Conservation (phyloP, 768 basidiomycete species). For the Russula earlei region DNA sequence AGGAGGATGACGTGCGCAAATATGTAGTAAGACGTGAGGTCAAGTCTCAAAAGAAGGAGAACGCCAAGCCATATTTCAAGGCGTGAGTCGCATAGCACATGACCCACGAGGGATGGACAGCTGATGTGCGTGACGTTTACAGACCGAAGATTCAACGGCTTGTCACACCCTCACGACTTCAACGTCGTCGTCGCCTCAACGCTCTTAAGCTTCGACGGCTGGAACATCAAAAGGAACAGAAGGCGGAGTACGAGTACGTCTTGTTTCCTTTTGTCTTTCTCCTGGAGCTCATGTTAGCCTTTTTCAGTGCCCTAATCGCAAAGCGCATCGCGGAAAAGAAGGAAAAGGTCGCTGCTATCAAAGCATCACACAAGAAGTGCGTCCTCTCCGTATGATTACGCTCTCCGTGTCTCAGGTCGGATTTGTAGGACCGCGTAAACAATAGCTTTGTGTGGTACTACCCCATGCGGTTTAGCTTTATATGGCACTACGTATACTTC, state of each 20-base stretch:
- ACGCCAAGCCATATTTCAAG: conserved; percentile 93
- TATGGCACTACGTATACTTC: conserved; percentile 14
- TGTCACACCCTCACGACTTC: conserved; percentile 90
- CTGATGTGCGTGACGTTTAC: background rate
- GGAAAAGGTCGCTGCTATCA: conserved; percentile 79
- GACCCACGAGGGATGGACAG: background rate
- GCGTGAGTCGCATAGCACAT: conserved; percentile 48
- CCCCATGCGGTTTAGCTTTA: conserved; percentile 6
- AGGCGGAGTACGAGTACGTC: conserved; percentile 82
- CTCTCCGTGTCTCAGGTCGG: background rate
- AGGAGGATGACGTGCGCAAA: conserved; percentile 97
- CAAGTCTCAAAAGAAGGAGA: conserved; percentile 76
- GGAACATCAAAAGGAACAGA: conserved; percentile 91
- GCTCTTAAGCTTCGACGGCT: conserved; percentile 82
- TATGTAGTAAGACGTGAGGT: conserved; percentile 94
- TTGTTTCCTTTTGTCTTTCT: background rate
- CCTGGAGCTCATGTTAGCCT: background rate
- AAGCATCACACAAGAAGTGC: conserved; percentile 71
- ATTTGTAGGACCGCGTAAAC: conserved; percentile 14
- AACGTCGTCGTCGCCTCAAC: conserved; percentile 88
- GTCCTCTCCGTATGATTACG: conserved; percentile 15
- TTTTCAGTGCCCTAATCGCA: conserved; percentile 52
- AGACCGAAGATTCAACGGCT: conserved; percentile 97
- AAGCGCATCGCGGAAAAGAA: conserved; percentile 94
- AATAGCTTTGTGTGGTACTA: conserved; percentile 7